These are phyloP conservation scores for Yamadazyma conglobata DNA, from an alignment of 1,139 yeast genomes.

Conservation along the genomic window DNA sequence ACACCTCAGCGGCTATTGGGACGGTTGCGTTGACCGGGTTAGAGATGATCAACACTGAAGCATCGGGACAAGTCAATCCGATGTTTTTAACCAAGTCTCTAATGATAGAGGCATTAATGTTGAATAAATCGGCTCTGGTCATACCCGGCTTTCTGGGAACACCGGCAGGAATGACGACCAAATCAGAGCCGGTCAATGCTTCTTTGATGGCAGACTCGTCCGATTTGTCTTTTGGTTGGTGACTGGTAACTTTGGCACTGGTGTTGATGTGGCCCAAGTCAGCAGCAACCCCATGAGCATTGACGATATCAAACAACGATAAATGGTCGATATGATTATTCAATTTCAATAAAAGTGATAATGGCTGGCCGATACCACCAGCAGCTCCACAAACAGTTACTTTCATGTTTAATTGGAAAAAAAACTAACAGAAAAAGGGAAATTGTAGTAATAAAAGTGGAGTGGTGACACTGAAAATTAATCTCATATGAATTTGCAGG, in stretches of 20 bases:
- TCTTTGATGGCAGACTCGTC: conserved; percentile 46
- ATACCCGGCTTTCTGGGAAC: conserved; percentile 78
- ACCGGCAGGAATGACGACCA: conserved; percentile 79
- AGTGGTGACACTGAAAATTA: too few relatives aligned
- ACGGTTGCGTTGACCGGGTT: conserved; percentile 77
- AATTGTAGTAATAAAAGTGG: too few relatives aligned
- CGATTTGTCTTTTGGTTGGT: conserved; percentile 48
- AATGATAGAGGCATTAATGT: conserved; percentile 68
- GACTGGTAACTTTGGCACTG: conserved; percentile 52
- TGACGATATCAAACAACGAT: conserved; percentile 63
- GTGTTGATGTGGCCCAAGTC: conserved; percentile 72
- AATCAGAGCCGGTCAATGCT: conserved; percentile 54
- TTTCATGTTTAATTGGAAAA: conserved; percentile 41
- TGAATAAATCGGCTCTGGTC: conserved; percentile 75
- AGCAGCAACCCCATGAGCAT: conserved; percentile 70
- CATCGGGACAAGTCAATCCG: conserved; percentile 58
- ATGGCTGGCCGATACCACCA: conserved; percentile 79
- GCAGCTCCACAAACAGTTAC: conserved; percentile 78
- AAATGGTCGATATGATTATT: conserved; percentile 53
- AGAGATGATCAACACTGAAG: conserved; percentile 63
- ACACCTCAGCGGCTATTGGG: conserved; percentile 70
- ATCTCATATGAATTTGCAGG: conserved; percentile 3
- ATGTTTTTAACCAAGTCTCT: conserved; percentile 56
- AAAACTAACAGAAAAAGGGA: not conserved
- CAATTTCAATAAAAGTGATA: conserved; percentile 60